Percentiles rank a stretch among this genome's conserved stretches.
phyloP scores from a whole-genome alignment of 257 asterid genomes.

The Haberlea rhodopensis region DNA sequence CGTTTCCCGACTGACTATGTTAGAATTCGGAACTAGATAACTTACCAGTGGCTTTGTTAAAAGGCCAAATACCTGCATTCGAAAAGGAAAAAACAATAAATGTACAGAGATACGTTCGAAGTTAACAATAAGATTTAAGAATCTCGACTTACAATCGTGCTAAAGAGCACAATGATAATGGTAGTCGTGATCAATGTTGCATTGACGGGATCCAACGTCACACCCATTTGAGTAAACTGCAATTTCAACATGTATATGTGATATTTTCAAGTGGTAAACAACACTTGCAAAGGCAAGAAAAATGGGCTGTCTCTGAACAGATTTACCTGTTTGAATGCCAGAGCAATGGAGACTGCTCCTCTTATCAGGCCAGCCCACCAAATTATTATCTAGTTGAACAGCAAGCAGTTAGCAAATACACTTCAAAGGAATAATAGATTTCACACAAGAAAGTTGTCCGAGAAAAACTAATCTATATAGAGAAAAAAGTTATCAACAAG shows the following conservation, averaged over 20 bases:
- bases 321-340: slow-evolving; percentile 90
- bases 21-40: slow-evolving; percentile 53
- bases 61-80: slow-evolving; percentile 75
- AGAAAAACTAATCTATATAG: too few species aligned
- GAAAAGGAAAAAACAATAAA: neutral
- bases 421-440: too few species aligned
- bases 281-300: neutral
- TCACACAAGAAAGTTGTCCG: too few species aligned
- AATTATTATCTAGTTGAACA: slow-evolving; percentile 30
- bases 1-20: slow-evolving; percentile 53
- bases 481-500: too few species aligned
- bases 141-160: neutral
- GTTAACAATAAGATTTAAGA: neutral
- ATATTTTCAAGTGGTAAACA: neutral
- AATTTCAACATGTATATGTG: neutral
- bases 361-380: slow-evolving; percentile 99
- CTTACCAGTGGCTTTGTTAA: slow-evolving; percentile 72
- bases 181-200: neutral
- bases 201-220: neutral
- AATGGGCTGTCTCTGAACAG: neutral
- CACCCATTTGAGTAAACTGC: neutral
- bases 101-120: neutral
- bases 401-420: neutral
- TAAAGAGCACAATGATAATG: neutral
- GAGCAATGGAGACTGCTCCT: slow-evolving; percentile 96